Evolutionary conservation across 2,329 filamentous ascomycete species (phyloP).

Genomic region (Cladophialophora chaetospira): DNA sequence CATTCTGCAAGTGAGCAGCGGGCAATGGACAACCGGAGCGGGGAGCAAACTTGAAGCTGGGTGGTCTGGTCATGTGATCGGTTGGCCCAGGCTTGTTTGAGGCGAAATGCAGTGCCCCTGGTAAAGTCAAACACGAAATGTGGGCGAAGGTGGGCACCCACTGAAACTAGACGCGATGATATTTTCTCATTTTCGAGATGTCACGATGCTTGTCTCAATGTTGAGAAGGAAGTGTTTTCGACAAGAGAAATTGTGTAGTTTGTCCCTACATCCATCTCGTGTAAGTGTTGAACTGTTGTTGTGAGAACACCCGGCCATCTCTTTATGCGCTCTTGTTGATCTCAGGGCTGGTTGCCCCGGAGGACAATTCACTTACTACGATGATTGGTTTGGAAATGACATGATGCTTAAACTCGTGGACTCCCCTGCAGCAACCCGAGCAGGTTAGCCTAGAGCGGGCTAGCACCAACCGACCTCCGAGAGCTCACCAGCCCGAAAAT

Average conservation of each 20-base stretch:
- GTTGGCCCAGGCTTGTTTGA: constrained; percentile 1
- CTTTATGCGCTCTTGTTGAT: constrained; percentile 5
- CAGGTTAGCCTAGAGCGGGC: neutral
- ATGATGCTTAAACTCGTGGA: neutral
- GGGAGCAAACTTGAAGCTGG: constrained; percentile 1
- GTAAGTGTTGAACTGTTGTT: too few species aligned
- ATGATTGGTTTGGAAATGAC: constrained; percentile 9
- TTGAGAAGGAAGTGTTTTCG: too few species aligned
- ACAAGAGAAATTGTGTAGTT: too few species aligned
- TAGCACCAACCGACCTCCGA: neutral
- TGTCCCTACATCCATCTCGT: too few species aligned
- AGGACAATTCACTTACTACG: neutral
- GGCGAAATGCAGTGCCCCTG: too few species aligned
- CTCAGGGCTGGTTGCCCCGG: constrained; percentile 18
- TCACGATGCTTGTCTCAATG: neutral
- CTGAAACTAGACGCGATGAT: constrained; percentile 2
- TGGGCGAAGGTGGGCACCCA: neutral
- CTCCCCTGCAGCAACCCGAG: constrained; percentile 23
- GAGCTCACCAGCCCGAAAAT: constrained; percentile 4
- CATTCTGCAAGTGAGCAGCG: constrained; percentile 8
- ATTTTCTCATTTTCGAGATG: neutral
- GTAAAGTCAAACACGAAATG: neutral
- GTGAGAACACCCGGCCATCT: too few species aligned
- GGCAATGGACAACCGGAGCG: neutral
- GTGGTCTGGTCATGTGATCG: constrained; percentile 4